Conservation (phyloP, 2,329 filamentous ascomycete species). For the Diaporthe humulicola region DNA sequence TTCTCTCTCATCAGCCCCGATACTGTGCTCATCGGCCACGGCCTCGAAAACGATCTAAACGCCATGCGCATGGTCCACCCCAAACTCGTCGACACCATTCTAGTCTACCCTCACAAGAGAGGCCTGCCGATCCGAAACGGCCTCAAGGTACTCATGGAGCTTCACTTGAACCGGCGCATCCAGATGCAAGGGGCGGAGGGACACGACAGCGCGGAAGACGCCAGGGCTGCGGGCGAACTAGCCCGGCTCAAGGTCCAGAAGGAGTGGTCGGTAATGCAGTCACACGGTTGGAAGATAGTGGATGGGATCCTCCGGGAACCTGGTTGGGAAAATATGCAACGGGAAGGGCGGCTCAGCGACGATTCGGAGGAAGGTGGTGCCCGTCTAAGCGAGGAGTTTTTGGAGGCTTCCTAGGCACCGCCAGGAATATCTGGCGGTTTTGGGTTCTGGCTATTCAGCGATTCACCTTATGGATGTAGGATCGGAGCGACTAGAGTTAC, state of each 20-base stretch:
- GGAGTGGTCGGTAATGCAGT: slow-evolving; percentile 77
- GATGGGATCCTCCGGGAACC: slow-evolving; percentile 53
- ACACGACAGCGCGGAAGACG: slow-evolving; percentile 94
- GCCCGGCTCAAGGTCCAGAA: slow-evolving; percentile 79
- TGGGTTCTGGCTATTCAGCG: slow-evolving; percentile 1
- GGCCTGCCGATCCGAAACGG: slow-evolving; percentile 84
- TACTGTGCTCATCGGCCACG: slow-evolving; percentile 92
- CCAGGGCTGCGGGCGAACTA: slow-evolving; percentile 88
- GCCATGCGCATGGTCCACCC: slow-evolving; percentile 86
- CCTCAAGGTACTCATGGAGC: slow-evolving; percentile 80
- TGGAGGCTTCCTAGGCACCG: slow-evolving; percentile 47
- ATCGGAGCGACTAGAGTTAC: background rate
- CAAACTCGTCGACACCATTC: slow-evolving; percentile 85
- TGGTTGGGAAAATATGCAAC: slow-evolving; percentile 14
- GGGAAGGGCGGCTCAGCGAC: slow-evolving; percentile 35
- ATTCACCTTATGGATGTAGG: slow-evolving; percentile 14
- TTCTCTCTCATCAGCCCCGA: slow-evolving; percentile 80
- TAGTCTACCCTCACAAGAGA: slow-evolving; percentile 83
- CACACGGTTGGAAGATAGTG: slow-evolving; percentile 75
- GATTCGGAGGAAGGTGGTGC: slow-evolving; percentile 40
- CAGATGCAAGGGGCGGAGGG: slow-evolving; percentile 78
- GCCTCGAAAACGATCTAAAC: slow-evolving; percentile 95
- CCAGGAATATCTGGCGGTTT: background rate
- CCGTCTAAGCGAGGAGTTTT: slow-evolving; percentile 53
- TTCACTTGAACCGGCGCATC: slow-evolving; percentile 80